Base-by-base conservation (phyloP, 345 rosid genomes). In the Eutrema yunnanense region DNA sequence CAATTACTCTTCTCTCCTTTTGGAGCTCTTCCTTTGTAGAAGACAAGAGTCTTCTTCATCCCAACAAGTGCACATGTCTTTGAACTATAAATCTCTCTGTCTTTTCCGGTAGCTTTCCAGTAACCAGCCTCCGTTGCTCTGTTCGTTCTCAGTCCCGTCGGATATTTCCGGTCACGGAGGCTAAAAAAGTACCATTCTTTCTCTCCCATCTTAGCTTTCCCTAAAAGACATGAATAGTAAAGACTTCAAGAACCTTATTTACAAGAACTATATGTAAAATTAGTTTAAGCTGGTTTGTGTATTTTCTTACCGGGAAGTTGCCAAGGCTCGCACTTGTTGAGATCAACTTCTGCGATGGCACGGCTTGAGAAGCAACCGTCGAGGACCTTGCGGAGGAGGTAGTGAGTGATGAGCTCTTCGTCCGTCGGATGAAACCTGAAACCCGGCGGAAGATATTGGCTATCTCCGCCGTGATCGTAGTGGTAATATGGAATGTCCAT, bases 281-380 rank as follows among this genome's bases (percentile, higher is more conserved):
- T 48, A 49, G 6, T 59, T 59, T 32, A 51, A 36, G 22, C 10
- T 58, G 30, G 30, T 5, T 34, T 38, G 32, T 37, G 11, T 58
- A 22, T 22, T 22, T 64, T 41, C 84, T 75, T 85, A 90, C 97
- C 92, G 11, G 98, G 98, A 77, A 94, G 96, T 71, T 94, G 92
- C 97, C 98, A 94, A 2, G 98, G 98, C 82, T 94, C 97, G 40
- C 95, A 91, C 79, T 91, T 94, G 88, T 94, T 94, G 61, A 94
- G 98, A 53, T 94, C 98, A 57, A 88, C 98, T 52, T 94, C 98
- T 6, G 97, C 90, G 36, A 94, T 85, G 71, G 97, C 97, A 46
- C 89, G 77, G 26, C 91, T 86, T 8, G 88, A 54, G 85, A 94
- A 94, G 77, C 75, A 78, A 66, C 91, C 73, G 70, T 94, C 95